Conservation (phyloP, 768 basidiomycete species). For the Rhizopogon vulgaris region DNA sequence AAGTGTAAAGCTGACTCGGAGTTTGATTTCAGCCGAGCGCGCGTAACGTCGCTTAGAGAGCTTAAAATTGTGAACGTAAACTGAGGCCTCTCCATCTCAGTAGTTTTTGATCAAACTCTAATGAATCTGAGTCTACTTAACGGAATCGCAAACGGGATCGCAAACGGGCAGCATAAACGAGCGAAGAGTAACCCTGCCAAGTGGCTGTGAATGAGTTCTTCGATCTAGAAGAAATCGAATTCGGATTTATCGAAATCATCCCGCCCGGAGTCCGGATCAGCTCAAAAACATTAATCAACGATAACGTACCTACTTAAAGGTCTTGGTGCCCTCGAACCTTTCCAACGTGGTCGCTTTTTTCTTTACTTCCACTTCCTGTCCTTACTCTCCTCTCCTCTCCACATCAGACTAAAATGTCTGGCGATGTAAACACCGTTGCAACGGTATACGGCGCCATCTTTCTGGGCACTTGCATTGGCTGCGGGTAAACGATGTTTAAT, state of each 20-base stretch:
- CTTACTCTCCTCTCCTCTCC: constrained; percentile 10
- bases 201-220: not conserved
- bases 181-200: not conserved
- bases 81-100: too few relatives aligned
- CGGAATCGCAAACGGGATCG: too few relatives aligned
- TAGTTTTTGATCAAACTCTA: too few relatives aligned
- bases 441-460: constrained; percentile 26
- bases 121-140: too few relatives aligned
- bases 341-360: constrained; percentile 4
- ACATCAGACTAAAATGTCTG: constrained; percentile 13
- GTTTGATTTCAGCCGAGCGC: too few relatives aligned
- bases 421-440: constrained; percentile 25
- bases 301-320: constrained; percentile 26
- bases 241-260: not conserved
- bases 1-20: too few relatives aligned
- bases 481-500: constrained; percentile 13
- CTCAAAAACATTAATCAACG: constrained; percentile 20
- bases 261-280: too few relatives aligned
- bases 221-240: not conserved
- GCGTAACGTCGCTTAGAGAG: too few relatives aligned
- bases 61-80: too few relatives aligned
- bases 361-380: constrained; percentile 24
- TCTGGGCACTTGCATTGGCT: constrained; percentile 24
- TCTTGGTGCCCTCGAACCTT: not conserved
- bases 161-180: not conserved